Evolutionary conservation across 1,284 basidiomycete species (phyloP).

Genomic region (Irpex lacteus): DNA sequence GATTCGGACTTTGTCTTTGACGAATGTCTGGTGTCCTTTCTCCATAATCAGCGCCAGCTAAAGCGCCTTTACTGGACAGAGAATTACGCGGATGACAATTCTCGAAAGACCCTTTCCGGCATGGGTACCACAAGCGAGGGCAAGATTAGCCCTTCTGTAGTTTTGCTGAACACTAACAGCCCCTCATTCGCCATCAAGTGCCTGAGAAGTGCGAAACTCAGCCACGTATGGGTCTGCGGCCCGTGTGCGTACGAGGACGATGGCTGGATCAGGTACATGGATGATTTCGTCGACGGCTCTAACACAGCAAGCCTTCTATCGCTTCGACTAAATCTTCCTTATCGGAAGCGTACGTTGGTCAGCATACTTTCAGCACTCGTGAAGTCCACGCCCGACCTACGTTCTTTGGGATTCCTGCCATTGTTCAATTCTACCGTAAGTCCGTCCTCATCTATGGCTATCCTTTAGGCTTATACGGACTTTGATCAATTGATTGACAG

Average conservation of each 20-base stretch:
- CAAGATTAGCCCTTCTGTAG: constrained; percentile 3
- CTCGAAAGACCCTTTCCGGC: constrained; percentile 3
- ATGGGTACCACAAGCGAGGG: background rate
- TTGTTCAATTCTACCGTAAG: constrained; percentile 16
- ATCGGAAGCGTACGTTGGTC: constrained; percentile 9
- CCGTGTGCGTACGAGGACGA: constrained; percentile 13
- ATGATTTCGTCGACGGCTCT: constrained; percentile 1
- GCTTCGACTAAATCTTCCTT: constrained; percentile 16
- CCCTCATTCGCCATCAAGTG: constrained; percentile 14
- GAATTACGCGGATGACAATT: constrained; percentile 16
- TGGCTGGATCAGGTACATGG: constrained; percentile 11
- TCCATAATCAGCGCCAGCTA: constrained; percentile 11
- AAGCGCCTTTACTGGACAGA: constrained; percentile 14
- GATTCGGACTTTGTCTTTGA: constrained; percentile 18
- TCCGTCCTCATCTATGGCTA: background rate
- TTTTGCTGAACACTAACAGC: constrained; percentile 15
- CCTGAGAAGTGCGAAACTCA: constrained; percentile 11
- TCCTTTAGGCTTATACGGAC: background rate
- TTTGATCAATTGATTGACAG: constrained; percentile 4
- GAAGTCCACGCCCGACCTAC: constrained; percentile 14
- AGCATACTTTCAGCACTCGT: constrained; percentile 15
- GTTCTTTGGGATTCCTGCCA: constrained; percentile 19
- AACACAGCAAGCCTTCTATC: constrained; percentile 4
- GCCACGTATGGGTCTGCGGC: constrained; percentile 17
- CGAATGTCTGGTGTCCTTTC: constrained; percentile 10